These are phyloP conservation scores for Wickerhamomyces bovis DNA, from an alignment of 805 yeast genomes.

Conservation along the genomic window DNA sequence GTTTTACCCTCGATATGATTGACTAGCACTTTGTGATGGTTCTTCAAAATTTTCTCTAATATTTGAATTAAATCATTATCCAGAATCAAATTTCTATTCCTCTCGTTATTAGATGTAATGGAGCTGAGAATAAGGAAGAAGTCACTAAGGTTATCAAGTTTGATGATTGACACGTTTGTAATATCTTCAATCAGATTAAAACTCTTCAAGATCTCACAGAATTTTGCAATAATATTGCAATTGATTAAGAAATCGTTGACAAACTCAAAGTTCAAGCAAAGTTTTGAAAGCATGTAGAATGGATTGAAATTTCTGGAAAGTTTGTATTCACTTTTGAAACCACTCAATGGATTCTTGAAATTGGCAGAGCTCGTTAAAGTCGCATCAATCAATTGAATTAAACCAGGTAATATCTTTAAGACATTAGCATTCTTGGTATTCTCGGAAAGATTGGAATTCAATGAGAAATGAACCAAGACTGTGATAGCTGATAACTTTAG, in stretches of 20 bases:
- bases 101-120: slow-evolving; percentile 31
- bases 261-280: slow-evolving; percentile 28
- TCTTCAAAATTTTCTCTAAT: slow-evolving; percentile 26
- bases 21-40: slow-evolving; percentile 24
- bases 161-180: slow-evolving; percentile 22
- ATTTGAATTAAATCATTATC: slow-evolving; percentile 26
- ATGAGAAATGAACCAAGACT: slow-evolving; percentile 16
- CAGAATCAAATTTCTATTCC: slow-evolving; percentile 28
- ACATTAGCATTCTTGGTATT: slow-evolving; percentile 10
- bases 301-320: slow-evolving; percentile 25
- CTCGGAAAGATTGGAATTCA: slow-evolving; percentile 11
- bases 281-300: slow-evolving; percentile 27
- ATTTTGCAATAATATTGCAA: slow-evolving; percentile 27
- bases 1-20: neutral
- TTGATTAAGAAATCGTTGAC: slow-evolving; percentile 30
- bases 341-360: slow-evolving; percentile 5
- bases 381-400: slow-evolving; percentile 18
- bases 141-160: slow-evolving; percentile 29
- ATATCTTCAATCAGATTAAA: slow-evolving; percentile 16
- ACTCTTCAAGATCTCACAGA: slow-evolving; percentile 25
- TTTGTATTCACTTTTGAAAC: slow-evolving; percentile 14
- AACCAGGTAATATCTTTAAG: slow-evolving; percentile 18
- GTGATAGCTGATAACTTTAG: slow-evolving; percentile 17
- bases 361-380: neutral
- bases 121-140: slow-evolving; percentile 33